Conservation (phyloP, 1,284 basidiomycete genomes). For the Peniophora sp. region DNA sequence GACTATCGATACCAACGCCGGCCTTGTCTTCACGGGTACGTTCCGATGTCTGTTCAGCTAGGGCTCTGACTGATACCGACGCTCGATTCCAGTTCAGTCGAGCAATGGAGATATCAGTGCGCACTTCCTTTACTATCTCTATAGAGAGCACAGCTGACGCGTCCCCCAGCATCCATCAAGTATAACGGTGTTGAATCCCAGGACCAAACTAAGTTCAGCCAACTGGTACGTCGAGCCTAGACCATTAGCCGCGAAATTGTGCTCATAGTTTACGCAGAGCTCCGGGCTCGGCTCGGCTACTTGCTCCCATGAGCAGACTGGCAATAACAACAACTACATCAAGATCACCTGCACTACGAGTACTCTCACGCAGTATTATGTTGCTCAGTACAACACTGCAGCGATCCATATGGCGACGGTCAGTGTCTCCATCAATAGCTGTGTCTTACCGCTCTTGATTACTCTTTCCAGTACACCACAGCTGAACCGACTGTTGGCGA, state of each 20-base stretch:
- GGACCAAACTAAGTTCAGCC: slow-evolving; percentile 23
- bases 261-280: neutral
- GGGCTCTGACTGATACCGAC: no score
- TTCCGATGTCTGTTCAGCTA: no score
- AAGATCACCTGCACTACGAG: slow-evolving; percentile 24
- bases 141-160: no score
- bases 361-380: slow-evolving; percentile 19
- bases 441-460: neutral
- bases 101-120: neutral
- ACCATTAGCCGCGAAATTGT: no score
- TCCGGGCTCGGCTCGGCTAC: slow-evolving; percentile 30
- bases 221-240: slow-evolving; percentile 11
- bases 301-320: slow-evolving; percentile 16
- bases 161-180: slow-evolving; percentile 13
- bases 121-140: no score
- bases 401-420: slow-evolving; percentile 29
- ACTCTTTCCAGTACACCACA: slow-evolving; percentile 9
- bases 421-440: no score
- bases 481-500: slow-evolving; percentile 29
- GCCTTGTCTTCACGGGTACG: slow-evolving; percentile 30
- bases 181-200: slow-evolving; percentile 28
- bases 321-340: slow-evolving; percentile 26
- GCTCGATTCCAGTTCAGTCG: slow-evolving; percentile 22
- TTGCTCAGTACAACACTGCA: slow-evolving; percentile 23
- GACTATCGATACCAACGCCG: slow-evolving; percentile 35